Evolutionary conservation across 2,329 filamentous ascomycete species (phyloP), one percentile per base, ranked within the genome.

Genomic region (Amphichorda felina): DNA sequence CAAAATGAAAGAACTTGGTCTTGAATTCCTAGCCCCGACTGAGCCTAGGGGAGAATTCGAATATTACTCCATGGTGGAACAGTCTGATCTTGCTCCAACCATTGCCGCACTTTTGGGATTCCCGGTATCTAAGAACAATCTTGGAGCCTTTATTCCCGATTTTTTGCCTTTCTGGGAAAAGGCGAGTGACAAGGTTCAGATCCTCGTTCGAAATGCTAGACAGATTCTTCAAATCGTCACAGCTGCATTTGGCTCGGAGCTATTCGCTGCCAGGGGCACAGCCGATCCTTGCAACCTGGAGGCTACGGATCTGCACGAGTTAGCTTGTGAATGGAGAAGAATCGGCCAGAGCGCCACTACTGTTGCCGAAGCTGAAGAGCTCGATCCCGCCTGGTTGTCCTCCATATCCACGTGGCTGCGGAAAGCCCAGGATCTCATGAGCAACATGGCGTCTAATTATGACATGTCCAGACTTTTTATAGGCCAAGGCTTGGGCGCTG

Each of bases 21-120:
- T 53, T 2, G 49, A 44, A 8, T 46, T 56, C 3, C 38, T 55
- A 25, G 61, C 64, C 27, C 87, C 88, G 1, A 60, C 72, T 4
- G 56, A 66, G 10, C 70, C 75, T 6, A 64, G 64, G 26, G 68
- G 76, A 14, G 79, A 91, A 41, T 94, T 94, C 45, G 73, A 82
- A 40, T 96, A 84, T 52, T 96, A 96, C 54, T 68, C 66, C 22
- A 75, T 66, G 37, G 75, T 96, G n/a, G 84, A 96, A 51, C 91
- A 98, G 60, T 94, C 87, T 2, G 93, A 98, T 56, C 72, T 98
- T 40, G 86, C 85, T 0, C 88, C 91, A 2, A 95, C 89, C 0
- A 64, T 98, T 16, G 87, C 84, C 9, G 86, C 80, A 1, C 63
- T 98, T 21, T 68, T 98, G 30, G 88, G 88, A 0, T 81, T 98